These are phyloP conservation scores for Laguncularia racemosa DNA, from an alignment of 345 rosid species.

Conservation along the genomic window DNA sequence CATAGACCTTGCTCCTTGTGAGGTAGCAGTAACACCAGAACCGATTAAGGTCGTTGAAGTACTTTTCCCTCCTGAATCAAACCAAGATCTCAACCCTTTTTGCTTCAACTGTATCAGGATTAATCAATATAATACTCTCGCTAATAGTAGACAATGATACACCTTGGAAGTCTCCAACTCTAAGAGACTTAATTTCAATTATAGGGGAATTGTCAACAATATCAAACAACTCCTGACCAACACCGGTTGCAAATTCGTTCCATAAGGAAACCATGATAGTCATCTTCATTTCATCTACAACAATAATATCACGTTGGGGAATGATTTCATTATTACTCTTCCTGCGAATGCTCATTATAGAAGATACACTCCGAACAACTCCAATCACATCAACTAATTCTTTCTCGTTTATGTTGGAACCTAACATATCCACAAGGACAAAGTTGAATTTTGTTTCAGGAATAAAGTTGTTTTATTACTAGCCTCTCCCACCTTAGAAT, in stretches of 20 bases:
- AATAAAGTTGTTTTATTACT: slow-evolving; percentile 51
- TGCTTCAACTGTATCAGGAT: slow-evolving; percentile 63
- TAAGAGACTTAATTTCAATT: slow-evolving; percentile 78
- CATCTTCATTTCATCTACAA: slow-evolving; percentile 84
- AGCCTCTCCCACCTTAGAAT: slow-evolving; percentile 80
- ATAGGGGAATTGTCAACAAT: slow-evolving; percentile 50
- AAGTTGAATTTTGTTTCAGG: slow-evolving; percentile 69
- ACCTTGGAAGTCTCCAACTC: slow-evolving; percentile 94
- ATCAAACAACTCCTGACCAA: slow-evolving; percentile 74
- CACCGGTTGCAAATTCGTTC: slow-evolving; percentile 69
- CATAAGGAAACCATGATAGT: slow-evolving; percentile 78
- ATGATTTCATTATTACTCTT: slow-evolving; percentile 62
- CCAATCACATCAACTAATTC: slow-evolving; percentile 84
- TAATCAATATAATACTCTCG: slow-evolving; percentile 54
- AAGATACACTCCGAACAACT: slow-evolving; percentile 74
- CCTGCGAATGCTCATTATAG: too few species aligned
- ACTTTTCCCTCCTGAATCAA: slow-evolving; percentile 76
- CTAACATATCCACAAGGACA: slow-evolving; percentile 73
- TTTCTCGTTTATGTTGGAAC: slow-evolving; percentile 52
- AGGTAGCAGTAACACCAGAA: slow-evolving; percentile 48
- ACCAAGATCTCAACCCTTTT: slow-evolving; percentile 71
- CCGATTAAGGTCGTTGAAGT: slow-evolving; percentile 70
- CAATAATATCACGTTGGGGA: slow-evolving; percentile 75
- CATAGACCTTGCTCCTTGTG: slow-evolving; percentile 65
- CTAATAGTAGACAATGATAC: too few species aligned